Percentiles rank a stretch among this genome's conserved stretches.
Evolutionary conservation across 1,284 basidiomycete species (phyloP).

Genomic region (Tilletia setariae): DNA sequence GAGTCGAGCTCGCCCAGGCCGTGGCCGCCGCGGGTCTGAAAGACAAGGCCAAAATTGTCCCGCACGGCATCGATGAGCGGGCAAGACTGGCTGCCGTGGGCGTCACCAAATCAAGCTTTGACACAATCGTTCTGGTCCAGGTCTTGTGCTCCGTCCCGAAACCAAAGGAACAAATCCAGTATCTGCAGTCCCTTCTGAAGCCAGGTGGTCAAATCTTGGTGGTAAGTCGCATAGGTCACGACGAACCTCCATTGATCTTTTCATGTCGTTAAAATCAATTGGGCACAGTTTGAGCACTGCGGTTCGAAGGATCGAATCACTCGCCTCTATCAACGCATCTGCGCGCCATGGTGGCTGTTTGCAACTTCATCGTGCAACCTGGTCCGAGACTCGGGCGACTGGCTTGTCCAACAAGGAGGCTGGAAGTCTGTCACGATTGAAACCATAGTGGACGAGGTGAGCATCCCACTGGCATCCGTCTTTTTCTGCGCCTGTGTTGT

Average conservation of each 20-base stretch:
- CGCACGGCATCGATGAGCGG: constrained; percentile 26
- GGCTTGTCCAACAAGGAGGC: constrained; percentile 30
- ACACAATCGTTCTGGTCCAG: constrained; percentile 44
- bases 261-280: background rate
- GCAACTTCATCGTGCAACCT: constrained; percentile 33
- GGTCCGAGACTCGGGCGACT: constrained; percentile 28
- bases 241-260: background rate
- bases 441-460: constrained; percentile 25
- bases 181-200: constrained; percentile 32
- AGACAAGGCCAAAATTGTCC: constrained; percentile 28
- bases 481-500: background rate
- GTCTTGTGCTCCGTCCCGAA: constrained; percentile 40
- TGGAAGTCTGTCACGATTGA: constrained; percentile 36
- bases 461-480: background rate
- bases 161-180: constrained; percentile 32
- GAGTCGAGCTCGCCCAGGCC: constrained; percentile 21
- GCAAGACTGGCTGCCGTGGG: constrained; percentile 20
- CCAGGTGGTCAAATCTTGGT: constrained; percentile 39
- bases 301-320: constrained; percentile 26
- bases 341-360: constrained; percentile 30
- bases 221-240: background rate
- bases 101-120: constrained; percentile 28
- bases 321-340: constrained; percentile 27
- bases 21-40: constrained; percentile 18
- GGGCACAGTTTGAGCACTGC: constrained; percentile 36